Conservation (phyloP, 169 alveolate genomes). For the Plasmodium knowlesi region DNA sequence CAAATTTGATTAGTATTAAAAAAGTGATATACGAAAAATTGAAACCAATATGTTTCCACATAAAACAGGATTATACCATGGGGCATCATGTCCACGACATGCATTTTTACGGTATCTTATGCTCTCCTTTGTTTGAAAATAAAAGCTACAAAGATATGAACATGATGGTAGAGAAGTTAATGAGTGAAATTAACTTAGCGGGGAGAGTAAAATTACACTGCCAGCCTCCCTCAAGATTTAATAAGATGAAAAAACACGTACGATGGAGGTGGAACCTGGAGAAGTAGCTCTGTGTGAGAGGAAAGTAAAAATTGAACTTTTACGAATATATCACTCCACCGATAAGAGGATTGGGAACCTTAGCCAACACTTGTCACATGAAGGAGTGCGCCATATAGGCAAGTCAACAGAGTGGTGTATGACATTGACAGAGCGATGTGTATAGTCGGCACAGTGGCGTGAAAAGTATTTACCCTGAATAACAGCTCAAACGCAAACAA, state of each 20-base stretch:
- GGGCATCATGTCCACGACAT: conserved; percentile 87
- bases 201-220: conserved; percentile 85
- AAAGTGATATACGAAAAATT: conserved; percentile 83
- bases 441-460: background rate
- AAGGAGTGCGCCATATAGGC: background rate
- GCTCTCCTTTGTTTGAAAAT: conserved; percentile 91
- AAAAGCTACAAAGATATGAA: conserved; percentile 87
- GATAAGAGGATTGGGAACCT: background rate
- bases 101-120: conserved; percentile 89
- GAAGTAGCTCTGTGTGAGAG: conserved; percentile 33
- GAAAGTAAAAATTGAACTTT: background rate
- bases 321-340: background rate
- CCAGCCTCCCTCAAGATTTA: conserved; percentile 86
- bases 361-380: background rate
- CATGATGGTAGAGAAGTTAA: conserved; percentile 85
- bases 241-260: conserved; percentile 80
- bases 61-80: conserved; percentile 88
- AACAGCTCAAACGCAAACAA: background rate
- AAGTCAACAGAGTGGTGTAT: background rate
- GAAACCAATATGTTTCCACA: conserved; percentile 88
- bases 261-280: conserved; percentile 88
- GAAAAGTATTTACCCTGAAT: background rate
- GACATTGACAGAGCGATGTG: background rate
- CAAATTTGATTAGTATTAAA: conserved; percentile 79
- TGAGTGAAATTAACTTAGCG: conserved; percentile 79